Evolutionary conservation across 1,139 yeast genomes (phyloP), one percentile per base, ranked within the genome.

Genomic region (Kurtzmaniella natalensis): DNA sequence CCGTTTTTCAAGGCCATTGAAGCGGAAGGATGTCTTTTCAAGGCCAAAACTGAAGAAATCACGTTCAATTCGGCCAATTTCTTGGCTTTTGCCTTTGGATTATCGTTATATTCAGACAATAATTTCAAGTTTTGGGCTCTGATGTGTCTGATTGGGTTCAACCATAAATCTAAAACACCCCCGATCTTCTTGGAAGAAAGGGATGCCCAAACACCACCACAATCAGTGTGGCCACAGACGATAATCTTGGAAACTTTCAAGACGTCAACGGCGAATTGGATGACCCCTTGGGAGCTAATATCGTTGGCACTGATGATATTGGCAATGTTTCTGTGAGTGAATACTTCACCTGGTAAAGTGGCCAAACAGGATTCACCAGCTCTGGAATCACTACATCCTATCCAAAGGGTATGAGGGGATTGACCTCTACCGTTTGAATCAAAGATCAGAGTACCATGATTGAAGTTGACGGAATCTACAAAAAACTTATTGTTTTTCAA

Each of bases 221-320:
- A 92, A 59, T 88, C 95, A 23, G 95, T 85, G 64, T 92, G 98
- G n/a, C 98, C 98, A 59, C 96, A 88, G 7, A 92, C 86, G 38
- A 92, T 73, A 39, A 92, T 79, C 51, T 85, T 87, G 45, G 72
- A 73, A 24, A 94, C 95, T 53, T 85, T 82, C 43, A 92, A 70
- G 14, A 83, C 89, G 49, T 87, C 92, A 42, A 92, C 78, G 2
- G 96, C 96, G 51, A 88, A 87, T 56, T 92, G 96, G 29, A 92
- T 69, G 3, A 88, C 92, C 2, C 95, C 85, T 55, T 80, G 81
- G 21, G 84, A 72, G 33, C 89, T 77, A 33, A 84, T 65, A 55
- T 92, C 97, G 42, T 78, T 78, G 36, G 82, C 71, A 35, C 67
- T 70, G 36, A 89, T 73, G 38, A 87, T 72, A 58, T 92, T 92